Percentiles rank a stretch among this genome's conserved stretches.
Conservation (phyloP, 192 early-diverging fungal species). For the Podila verticillata region DNA sequence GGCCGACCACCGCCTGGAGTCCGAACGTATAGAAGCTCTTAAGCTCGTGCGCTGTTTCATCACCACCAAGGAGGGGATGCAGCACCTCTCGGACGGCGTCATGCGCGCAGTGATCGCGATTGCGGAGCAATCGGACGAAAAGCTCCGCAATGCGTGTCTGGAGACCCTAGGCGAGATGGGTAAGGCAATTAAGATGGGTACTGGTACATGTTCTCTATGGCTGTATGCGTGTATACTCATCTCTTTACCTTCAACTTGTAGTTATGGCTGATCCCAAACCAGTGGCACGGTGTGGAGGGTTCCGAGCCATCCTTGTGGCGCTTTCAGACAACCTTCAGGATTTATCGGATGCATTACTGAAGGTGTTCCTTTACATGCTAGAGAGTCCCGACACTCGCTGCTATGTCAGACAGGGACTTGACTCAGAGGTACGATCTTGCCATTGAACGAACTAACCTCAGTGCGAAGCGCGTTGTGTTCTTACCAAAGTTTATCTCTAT, state of each 20-base stretch:
- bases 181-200: slow-evolving; percentile 24
- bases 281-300: slow-evolving; percentile 70
- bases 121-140: slow-evolving; percentile 83
- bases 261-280: slow-evolving; percentile 69
- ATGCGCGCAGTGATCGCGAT: slow-evolving; percentile 79
- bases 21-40: slow-evolving; percentile 82
- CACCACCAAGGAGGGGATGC: slow-evolving; percentile 68
- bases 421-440: slow-evolving; percentile 67
- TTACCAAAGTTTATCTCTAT: too few species aligned
- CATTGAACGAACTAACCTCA: not conserved
- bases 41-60: slow-evolving; percentile 77
- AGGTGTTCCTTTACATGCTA: slow-evolving; percentile 75
- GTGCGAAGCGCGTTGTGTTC: too few species aligned
- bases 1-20: slow-evolving; percentile 69
- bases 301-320: slow-evolving; percentile 73
- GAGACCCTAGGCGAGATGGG: slow-evolving; percentile 85
- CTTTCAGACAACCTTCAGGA: slow-evolving; percentile 71
- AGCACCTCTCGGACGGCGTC: slow-evolving; percentile 67
- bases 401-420: slow-evolving; percentile 78
- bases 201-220: too few species aligned
- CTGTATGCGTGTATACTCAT: not conserved
- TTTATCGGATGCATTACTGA: slow-evolving; percentile 67
- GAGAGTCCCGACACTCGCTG: slow-evolving; percentile 72
- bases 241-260: slow-evolving; percentile 18
- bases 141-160: slow-evolving; percentile 74